These are phyloP conservation scores for Sporothrix variecibatus DNA, from an alignment of 2,329 filamentous ascomycete genomes.

Conservation along the genomic window DNA sequence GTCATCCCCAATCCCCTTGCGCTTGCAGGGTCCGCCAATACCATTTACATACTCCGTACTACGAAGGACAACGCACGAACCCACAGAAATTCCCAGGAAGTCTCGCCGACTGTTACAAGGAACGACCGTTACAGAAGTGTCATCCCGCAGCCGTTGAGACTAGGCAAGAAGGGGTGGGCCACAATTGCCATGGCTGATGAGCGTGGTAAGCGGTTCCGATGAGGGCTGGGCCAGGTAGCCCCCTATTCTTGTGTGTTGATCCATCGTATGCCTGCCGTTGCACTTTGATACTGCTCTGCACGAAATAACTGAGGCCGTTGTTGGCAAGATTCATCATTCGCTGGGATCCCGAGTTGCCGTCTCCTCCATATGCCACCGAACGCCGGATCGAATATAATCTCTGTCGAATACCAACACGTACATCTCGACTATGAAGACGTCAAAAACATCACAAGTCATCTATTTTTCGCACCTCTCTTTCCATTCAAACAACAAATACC, in stretches of 20 bases:
- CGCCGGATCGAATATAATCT: not conserved
- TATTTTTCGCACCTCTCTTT: not conserved
- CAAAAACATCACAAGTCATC: not conserved
- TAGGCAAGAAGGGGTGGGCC: not conserved
- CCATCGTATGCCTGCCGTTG: not conserved
- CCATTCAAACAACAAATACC: not conserved
- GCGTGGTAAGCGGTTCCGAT: not conserved
- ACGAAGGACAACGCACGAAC: no score
- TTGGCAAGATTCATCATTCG: no score
- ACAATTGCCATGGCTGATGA: not conserved
- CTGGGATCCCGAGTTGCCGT: not conserved
- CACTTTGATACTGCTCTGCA: not conserved
- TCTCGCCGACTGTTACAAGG: no score
- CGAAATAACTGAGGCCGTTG: not conserved
- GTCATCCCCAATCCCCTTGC: not conserved
- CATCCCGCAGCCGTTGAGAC: no score
- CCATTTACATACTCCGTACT: no score
- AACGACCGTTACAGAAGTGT: no score
- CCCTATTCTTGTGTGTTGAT: not conserved
- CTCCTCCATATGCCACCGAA: not conserved
- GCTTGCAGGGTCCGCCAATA: no score
- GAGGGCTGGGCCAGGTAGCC: not conserved
- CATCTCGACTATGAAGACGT: not conserved
- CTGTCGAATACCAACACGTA: not conserved
- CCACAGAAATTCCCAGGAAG: no score